Percentiles rank a stretch among this genome's conserved stretches.
These are phyloP conservation scores for Vitrella brassicaformis DNA, from an alignment of 73 alveolate species.

Conservation along the genomic window DNA sequence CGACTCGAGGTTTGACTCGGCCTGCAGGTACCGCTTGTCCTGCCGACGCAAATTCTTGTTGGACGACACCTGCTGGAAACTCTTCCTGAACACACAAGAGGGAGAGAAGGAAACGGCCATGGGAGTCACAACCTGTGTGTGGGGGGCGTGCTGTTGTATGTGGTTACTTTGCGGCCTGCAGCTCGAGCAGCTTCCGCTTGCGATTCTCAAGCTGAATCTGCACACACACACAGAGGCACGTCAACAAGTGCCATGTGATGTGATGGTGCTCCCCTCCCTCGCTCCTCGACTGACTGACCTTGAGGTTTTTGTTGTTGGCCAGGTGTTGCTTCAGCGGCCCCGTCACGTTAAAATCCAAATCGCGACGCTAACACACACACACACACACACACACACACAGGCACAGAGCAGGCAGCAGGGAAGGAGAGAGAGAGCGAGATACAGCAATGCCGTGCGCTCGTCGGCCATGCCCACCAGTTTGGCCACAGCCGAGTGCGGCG, in stretches of 20 bases:
- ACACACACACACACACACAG: neutral
- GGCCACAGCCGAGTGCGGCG: constrained; percentile 30
- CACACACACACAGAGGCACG: neutral
- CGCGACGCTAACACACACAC: constrained; percentile 1
- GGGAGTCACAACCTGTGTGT: neutral
- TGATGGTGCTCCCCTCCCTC: neutral
- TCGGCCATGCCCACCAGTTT: too few species aligned
- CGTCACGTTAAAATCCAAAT: constrained; percentile 18
- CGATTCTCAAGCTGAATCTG: neutral
- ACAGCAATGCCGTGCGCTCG: too few species aligned
- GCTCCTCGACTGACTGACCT: neutral
- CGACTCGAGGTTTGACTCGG: constrained; percentile 9
- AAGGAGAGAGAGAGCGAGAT: neutral
- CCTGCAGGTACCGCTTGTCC: neutral
- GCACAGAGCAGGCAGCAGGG: neutral
- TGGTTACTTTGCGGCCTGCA: neutral
- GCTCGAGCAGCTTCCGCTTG: neutral
- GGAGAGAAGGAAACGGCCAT: neutral
- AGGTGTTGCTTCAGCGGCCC: constrained; percentile 24
- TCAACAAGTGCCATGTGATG: too few species aligned
- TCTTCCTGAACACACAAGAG: neutral
- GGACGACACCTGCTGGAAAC: neutral
- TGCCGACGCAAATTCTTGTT: neutral
- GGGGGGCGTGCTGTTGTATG: neutral
- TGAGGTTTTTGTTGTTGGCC: constrained; percentile 12